Conservation (phyloP, 208 protist species). For the Trichomonas gallinae region DNA sequence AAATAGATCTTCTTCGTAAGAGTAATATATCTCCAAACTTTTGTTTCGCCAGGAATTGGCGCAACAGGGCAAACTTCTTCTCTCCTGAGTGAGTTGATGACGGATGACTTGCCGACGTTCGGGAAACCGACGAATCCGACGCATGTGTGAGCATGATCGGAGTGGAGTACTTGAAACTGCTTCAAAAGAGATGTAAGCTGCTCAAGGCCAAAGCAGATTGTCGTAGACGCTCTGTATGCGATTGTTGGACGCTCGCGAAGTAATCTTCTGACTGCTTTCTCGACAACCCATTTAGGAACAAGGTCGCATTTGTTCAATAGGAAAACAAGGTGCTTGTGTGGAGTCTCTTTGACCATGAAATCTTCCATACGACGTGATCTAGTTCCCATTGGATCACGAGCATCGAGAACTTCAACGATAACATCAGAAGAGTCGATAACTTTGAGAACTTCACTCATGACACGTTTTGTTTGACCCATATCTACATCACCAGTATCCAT, state of each 20-base stretch:
- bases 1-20: constrained; percentile 92
- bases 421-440: constrained; percentile 98
- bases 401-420: constrained; percentile 89
- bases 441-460: constrained; percentile 98
- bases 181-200: constrained; percentile 91
- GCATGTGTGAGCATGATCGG: constrained; percentile 40
- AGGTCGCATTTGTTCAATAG: constrained; percentile 99
- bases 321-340: constrained; percentile 96
- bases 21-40: constrained; percentile 98
- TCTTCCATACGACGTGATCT: constrained; percentile 57
- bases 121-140: constrained; percentile 94
- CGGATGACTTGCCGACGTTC: constrained; percentile 96
- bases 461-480: constrained; percentile 92
- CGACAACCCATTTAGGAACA: constrained; percentile 90
- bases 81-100: constrained; percentile 94
- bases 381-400: constrained; percentile 93
- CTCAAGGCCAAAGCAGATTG: constrained; percentile 81
- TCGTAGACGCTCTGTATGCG: constrained; percentile 80
- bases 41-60: constrained; percentile 98
- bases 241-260: constrained; percentile 94
- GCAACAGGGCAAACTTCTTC: constrained; percentile 88
- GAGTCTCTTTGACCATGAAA: constrained; percentile 39
- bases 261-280: constrained; percentile 43
- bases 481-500: constrained; percentile 63
- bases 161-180: constrained; percentile 61